phyloP scores from a whole-genome alignment of 495 filamentous ascomycete genomes.

The Melanomma pulvis-pyrius region DNA sequence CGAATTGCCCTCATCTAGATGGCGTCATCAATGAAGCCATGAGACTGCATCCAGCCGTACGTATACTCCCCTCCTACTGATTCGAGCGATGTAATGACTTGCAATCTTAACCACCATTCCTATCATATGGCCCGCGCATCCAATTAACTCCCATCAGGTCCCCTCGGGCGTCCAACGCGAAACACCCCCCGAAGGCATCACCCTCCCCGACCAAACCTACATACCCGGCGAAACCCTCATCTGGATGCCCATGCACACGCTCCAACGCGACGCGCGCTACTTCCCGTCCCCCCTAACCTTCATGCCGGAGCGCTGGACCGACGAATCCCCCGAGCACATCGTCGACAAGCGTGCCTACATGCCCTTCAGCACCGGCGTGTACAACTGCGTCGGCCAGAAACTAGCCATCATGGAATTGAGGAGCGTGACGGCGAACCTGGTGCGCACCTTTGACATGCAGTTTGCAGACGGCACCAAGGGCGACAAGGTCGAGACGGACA shows the following conservation, averaged over 20 bases:
- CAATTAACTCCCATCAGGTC: constrained; percentile 11
- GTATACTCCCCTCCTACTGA: background rate
- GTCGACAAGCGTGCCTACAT: constrained; percentile 32
- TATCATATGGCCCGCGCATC: background rate
- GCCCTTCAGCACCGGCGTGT: constrained; percentile 22
- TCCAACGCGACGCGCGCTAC: constrained; percentile 14
- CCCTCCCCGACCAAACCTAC: constrained; percentile 14
- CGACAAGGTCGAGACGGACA: constrained; percentile 1
- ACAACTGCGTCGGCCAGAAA: constrained; percentile 29
- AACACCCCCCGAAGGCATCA: constrained; percentile 25
- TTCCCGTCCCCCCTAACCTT: constrained; percentile 27
- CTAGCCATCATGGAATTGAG: constrained; percentile 28
- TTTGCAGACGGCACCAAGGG: constrained; percentile 20
- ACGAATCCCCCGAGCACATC: constrained; percentile 24
- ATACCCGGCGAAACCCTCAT: constrained; percentile 25
- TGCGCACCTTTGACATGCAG: constrained; percentile 9
- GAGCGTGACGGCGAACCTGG: constrained; percentile 20
- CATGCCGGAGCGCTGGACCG: constrained; percentile 36
- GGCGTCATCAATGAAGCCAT: constrained; percentile 36
- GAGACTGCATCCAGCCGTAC: constrained; percentile 33
- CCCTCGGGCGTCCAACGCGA: constrained; percentile 24
- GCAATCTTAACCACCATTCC: background rate
- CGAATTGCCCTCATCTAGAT: constrained; percentile 28
- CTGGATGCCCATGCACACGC: constrained; percentile 22
- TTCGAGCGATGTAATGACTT: background rate